A percentile compares a stretch with the other conserved stretches of the same genome.
Evolutionary conservation across 164 flowering plant species (phyloP).

Genomic region (grape (Vitis vinifera)): DNA sequence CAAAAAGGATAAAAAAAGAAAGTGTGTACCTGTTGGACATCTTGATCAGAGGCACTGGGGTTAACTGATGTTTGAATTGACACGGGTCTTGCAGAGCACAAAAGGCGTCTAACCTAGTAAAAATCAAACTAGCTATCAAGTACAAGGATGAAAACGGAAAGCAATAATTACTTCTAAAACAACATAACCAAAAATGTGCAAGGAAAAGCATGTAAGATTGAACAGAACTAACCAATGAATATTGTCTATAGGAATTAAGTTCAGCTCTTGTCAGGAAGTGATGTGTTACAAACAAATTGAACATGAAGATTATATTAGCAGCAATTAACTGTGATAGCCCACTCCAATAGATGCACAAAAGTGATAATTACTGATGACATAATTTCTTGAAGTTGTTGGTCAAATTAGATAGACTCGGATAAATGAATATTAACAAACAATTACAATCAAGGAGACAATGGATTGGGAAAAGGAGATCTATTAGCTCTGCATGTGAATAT

Average conservation of each 20-base stretch:
- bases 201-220: too few relatives aligned
- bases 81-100: constrained; percentile 88
- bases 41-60: constrained; percentile 92
- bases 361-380: too few relatives aligned
- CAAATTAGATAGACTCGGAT: too few relatives aligned
- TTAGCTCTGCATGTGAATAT: too few relatives aligned
- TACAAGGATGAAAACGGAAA: not conserved
- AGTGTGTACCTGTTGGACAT: constrained; percentile 78
- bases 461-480: too few relatives aligned
- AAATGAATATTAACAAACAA: too few relatives aligned
- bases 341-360: too few relatives aligned
- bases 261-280: not conserved
- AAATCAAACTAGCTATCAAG: constrained; percentile 5
- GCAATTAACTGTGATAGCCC: too few relatives aligned
- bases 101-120: constrained; percentile 78
- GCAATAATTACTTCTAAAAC: not conserved
- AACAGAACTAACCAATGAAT: too few relatives aligned
- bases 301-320: too few relatives aligned
- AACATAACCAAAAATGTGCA: not conserved
- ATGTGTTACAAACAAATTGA: not conserved
- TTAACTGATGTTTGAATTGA: constrained; percentile 75
- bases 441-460: too few relatives aligned
- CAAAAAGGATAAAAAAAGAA: constrained; percentile 2
- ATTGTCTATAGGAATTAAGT: not conserved
- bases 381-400: too few relatives aligned